phyloP scores from a whole-genome alignment of 2,329 filamentous ascomycete genomes.

The Penicillium sp. region DNA sequence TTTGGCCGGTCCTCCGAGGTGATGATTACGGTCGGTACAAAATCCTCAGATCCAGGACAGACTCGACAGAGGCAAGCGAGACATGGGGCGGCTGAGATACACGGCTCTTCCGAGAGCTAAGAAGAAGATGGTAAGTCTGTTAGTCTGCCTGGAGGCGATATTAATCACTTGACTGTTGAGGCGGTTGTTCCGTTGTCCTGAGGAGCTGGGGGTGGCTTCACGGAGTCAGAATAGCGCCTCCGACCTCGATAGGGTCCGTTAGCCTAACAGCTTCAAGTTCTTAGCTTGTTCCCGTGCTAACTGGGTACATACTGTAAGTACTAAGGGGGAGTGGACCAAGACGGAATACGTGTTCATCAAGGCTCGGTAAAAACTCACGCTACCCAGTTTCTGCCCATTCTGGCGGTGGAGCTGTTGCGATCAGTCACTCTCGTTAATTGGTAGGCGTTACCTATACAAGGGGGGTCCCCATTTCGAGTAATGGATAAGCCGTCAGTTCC shows the following conservation, averaged over 20 bases:
- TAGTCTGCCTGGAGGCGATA: background rate
- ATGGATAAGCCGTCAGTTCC: background rate
- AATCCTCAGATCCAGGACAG: background rate
- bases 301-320: background rate
- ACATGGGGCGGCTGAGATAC: background rate
- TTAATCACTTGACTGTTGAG: background rate
- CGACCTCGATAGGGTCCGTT: background rate
- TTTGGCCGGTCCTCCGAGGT: background rate
- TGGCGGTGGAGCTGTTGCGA: slow-evolving; percentile 10
- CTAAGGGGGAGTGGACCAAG: background rate
- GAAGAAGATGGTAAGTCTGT: background rate
- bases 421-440: background rate
- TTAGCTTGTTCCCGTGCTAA: background rate
- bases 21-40: slow-evolving; percentile 1
- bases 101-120: slow-evolving; percentile 2
- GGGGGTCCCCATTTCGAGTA: background rate
- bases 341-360: slow-evolving; percentile 18
- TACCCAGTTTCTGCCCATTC: slow-evolving; percentile 11
- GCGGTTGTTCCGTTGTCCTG: too few relatives aligned
- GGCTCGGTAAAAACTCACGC: slow-evolving; percentile 19
- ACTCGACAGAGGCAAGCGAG: background rate
- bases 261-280: background rate
- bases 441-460: background rate
- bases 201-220: background rate
- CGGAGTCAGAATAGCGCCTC: background rate